Base-by-base conservation (phyloP, 2,329 filamentous ascomycete genomes). In the Trichophyton equinum region DNA sequence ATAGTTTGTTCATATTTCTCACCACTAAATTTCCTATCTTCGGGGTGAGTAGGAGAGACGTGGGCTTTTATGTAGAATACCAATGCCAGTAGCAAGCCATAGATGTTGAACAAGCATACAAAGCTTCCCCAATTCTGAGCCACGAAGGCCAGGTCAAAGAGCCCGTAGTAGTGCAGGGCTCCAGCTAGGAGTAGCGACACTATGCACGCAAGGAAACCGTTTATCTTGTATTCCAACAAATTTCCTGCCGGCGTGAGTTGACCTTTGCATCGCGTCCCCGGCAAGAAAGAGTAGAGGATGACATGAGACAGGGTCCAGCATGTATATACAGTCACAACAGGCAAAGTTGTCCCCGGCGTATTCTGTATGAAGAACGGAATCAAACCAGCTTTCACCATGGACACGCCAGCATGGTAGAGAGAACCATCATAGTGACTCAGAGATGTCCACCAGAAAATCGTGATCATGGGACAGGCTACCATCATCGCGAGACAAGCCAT, bases 201-300 rank as follows among this genome's bases (percentile, higher is more conserved):
- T 3, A 72, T 57, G 73, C 74, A 78, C 5, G 75, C 75, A 1
- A 64, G 64, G 1, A 78, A 65, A 0, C 76, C 76, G 63, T 78
- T 78, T n/a, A 73, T 76, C 20, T 69, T 70, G 62, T 78, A 78
- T 4, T 71, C 69, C 8, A 78, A 68, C 25, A 77, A 67, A 62
- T 78, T 64, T 0, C 76, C 76, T 15, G 75, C 76, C 2, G 76
- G 76, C 0, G 76, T 78, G 11, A 71, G 69, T 56, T 78, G 76
- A 2, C 76, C 76, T 4, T 66, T 69, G 18, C 69, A 68, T 42
- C 70, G 62, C 44, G 66, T 64, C 15, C 70, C 67, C 1, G 73
- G 73, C 30, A 75, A 65, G 46, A 69, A 69, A 40, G 64, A 62
- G 63, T 75, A 75, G 11, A 75, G 67, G 3, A 64, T 59, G 4